Percentiles rank a stretch among this genome's conserved stretches.
Evolutionary conservation across 2,329 filamentous ascomycete genomes (phyloP).

Genomic region (Hypoxylon sp.): DNA sequence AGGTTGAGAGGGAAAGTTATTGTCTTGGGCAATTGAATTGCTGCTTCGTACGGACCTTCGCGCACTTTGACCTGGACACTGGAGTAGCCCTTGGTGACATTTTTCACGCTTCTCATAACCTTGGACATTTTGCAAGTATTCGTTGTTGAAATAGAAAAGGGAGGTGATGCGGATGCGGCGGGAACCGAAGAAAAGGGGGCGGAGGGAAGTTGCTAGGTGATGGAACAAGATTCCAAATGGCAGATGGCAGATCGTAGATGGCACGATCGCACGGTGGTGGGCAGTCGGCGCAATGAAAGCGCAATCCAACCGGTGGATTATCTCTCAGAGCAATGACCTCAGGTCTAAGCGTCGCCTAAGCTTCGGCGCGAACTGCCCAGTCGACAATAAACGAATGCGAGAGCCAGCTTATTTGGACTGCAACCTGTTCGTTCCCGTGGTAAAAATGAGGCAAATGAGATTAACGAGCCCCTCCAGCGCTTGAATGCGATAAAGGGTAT

Average conservation of each 20-base stretch:
- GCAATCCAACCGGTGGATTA: constrained; percentile 46
- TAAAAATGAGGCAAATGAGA: constrained; percentile 21
- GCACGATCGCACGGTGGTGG: constrained; percentile 33
- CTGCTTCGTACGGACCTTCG: constrained; percentile 74
- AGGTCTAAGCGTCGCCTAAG: constrained; percentile 5
- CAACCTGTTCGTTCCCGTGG: constrained; percentile 24
- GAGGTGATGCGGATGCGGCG: constrained; percentile 15
- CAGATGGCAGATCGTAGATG: constrained; percentile 31
- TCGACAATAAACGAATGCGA: background rate
- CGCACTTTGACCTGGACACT: constrained; percentile 97
- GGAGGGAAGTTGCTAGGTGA: constrained; percentile 16
- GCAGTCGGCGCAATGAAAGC: constrained; percentile 45
- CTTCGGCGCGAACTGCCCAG: constrained; percentile 22
- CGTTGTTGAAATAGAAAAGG: constrained; percentile 34
- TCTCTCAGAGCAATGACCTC: constrained; percentile 23
- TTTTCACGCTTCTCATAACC: constrained; percentile 97
- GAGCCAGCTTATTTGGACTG: constrained; percentile 10
- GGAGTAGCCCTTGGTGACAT: constrained; percentile 99
- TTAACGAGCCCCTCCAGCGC: constrained; percentile 20
- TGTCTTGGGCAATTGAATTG: constrained; percentile 32
- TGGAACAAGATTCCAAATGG: constrained; percentile 12
- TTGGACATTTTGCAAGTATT: constrained; percentile 80
- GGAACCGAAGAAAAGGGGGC: constrained; percentile 19
- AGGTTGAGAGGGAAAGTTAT: constrained; percentile 12
- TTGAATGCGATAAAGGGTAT: constrained; percentile 25